A percentile compares a stretch with the other conserved stretches of the same genome.
Conservation (phyloP, 345 rosid species). For the Moricandia moricandioides region DNA sequence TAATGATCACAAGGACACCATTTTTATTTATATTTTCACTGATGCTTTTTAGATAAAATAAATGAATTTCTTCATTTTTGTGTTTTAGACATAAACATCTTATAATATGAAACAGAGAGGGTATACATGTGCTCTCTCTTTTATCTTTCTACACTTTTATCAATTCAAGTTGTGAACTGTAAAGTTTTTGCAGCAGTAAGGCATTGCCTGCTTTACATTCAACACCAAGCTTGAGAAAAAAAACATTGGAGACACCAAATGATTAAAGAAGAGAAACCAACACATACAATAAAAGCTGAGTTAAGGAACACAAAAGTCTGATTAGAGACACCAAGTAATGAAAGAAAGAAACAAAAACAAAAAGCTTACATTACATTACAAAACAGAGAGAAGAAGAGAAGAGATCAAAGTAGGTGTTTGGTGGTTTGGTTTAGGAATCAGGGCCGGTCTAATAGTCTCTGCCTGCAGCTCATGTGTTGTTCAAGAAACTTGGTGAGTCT, state of each 20-base stretch:
- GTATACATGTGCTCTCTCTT: not conserved
- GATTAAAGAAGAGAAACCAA: constrained; percentile 10
- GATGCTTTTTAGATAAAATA: no score
- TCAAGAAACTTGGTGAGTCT: constrained; percentile 77
- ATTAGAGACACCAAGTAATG: not conserved
- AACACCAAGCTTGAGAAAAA: constrained; percentile 11
- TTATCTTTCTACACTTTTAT: not conserved
- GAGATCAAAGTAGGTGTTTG: not conserved
- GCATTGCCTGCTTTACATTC: no score
- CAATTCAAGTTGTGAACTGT: not conserved
- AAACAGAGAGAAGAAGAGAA: constrained; percentile 8
- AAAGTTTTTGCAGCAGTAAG: no score
- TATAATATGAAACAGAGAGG: no score
- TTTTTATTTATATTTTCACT: no score
- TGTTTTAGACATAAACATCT: no score
- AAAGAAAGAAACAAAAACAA: not conserved
- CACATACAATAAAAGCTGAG: constrained; percentile 26
- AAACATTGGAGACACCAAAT: not conserved
- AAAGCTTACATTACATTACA: constrained; percentile 23
- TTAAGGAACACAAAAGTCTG: constrained; percentile 10
- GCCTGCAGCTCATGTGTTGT: constrained; percentile 59
- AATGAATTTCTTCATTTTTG: no score
- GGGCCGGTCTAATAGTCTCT: constrained; percentile 43
- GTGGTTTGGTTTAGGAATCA: not conserved
- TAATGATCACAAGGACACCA: constrained; percentile 20